Conservation (phyloP, 1,139 yeast species). For the Yamadazyma blattariae region DNA sequence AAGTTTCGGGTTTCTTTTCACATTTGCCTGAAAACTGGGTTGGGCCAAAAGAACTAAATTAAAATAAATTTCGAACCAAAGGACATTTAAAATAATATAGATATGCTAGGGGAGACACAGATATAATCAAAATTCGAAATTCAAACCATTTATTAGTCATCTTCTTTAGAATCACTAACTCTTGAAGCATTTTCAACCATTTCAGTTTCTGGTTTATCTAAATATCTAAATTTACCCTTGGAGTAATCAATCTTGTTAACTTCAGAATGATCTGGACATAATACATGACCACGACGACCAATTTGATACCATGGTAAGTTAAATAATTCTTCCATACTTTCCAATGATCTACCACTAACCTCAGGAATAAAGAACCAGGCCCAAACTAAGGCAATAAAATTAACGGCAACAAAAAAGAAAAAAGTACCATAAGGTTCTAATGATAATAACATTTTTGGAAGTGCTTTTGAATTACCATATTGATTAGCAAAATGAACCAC, state of each 20-base stretch:
- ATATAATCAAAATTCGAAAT: too few species aligned
- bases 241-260: slow-evolving; percentile 8
- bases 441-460: slow-evolving; percentile 49
- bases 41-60: too few species aligned
- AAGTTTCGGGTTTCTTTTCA: too few species aligned
- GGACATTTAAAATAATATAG: too few species aligned
- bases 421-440: slow-evolving; percentile 53
- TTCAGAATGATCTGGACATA: slow-evolving; percentile 55
- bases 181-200: slow-evolving; percentile 9
- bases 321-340: slow-evolving; percentile 57
- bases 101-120: too few species aligned
- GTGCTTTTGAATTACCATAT: slow-evolving; percentile 58
- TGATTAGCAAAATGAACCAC: slow-evolving; percentile 58
- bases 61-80: too few species aligned
- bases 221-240: slow-evolving; percentile 8
- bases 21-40: too few species aligned
- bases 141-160: slow-evolving; percentile 1
- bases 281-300: slow-evolving; percentile 51
- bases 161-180: slow-evolving; percentile 7
- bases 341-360: slow-evolving; percentile 52
- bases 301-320: slow-evolving; percentile 56
- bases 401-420: slow-evolving; percentile 49
- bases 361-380: slow-evolving; percentile 57
- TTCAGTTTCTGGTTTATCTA: slow-evolving; percentile 8
- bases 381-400: slow-evolving; percentile 42